Evolutionary conservation across 192 early-diverging fungal species (phyloP).

Genomic region (Coemansia sp.): DNA sequence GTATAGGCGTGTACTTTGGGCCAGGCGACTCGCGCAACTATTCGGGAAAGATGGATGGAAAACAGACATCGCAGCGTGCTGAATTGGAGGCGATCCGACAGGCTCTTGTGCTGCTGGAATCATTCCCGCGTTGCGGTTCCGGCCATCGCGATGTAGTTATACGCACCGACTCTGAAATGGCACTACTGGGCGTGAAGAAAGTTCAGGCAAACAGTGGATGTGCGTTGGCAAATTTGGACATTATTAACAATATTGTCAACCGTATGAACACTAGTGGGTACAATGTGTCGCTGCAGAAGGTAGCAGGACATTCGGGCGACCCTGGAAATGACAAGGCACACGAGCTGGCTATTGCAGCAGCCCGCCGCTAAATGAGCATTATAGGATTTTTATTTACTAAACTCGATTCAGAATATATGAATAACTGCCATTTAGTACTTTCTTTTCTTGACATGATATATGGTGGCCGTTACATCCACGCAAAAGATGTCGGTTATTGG

Average conservation of each 20-base stretch:
- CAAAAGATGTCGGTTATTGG: no score
- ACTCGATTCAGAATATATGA: not conserved
- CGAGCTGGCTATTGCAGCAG: slow-evolving; percentile 2
- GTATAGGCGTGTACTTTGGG: slow-evolving; percentile 10
- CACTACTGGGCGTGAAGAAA: not conserved
- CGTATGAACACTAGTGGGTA: not conserved
- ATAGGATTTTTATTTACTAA: not conserved
- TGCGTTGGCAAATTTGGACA: not conserved
- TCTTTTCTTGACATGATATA: no score
- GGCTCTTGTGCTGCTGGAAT: not conserved
- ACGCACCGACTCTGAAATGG: not conserved
- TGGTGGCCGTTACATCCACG: no score
- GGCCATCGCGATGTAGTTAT: not conserved
- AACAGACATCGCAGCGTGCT: not conserved
- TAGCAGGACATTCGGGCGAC: not conserved
- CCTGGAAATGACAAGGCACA: not conserved
- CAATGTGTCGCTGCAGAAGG: not conserved
- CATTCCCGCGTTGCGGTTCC: not conserved
- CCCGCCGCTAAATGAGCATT: not conserved
- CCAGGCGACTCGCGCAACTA: slow-evolving; percentile 4
- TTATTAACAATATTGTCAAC: not conserved
- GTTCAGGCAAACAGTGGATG: not conserved
- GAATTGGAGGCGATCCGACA: slow-evolving; percentile 9
- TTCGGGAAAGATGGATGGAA: not conserved
- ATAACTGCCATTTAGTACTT: no score